phyloP scores from a whole-genome alignment of 2,329 filamentous ascomycete genomes.

The Cladophialophora immunda region DNA sequence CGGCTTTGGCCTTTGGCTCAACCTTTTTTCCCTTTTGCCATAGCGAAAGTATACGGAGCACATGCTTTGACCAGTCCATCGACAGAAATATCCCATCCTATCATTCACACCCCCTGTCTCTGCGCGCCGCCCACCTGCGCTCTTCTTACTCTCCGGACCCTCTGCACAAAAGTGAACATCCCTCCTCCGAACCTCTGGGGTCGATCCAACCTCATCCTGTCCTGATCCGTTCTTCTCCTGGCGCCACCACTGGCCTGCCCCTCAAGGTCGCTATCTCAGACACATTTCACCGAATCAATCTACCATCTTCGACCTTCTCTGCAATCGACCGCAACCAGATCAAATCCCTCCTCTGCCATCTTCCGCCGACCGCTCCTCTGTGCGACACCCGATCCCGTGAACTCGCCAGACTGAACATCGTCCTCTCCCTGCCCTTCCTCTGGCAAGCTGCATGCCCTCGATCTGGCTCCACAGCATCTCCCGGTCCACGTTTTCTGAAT shows the following conservation, averaged over 20 bases:
- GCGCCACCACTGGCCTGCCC: neutral
- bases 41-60: neutral
- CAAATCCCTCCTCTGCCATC: slow-evolving; percentile 29
- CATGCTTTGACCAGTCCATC: neutral
- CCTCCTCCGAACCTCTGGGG: slow-evolving; percentile 5
- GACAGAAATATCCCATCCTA: neutral
- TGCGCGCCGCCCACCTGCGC: neutral
- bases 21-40: neutral
- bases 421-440: slow-evolving; percentile 9
- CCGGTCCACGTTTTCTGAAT: slow-evolving; percentile 4
- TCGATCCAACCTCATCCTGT: neutral
- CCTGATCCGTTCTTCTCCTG: neutral
- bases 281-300: neutral
- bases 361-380: slow-evolving; percentile 17
- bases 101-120: slow-evolving; percentile 2
- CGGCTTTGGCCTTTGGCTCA: slow-evolving; percentile 7
- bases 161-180: neutral
- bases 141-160: neutral
- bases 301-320: neutral
- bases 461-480: slow-evolving; percentile 32
- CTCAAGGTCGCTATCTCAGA: neutral
- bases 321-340: slow-evolving; percentile 20
- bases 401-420: neutral
- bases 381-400: slow-evolving; percentile 20
- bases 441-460: slow-evolving; percentile 28